Base-by-base conservation (phyloP, 2,329 filamentous ascomycete genomes). In the Xylariaceae sp. region DNA sequence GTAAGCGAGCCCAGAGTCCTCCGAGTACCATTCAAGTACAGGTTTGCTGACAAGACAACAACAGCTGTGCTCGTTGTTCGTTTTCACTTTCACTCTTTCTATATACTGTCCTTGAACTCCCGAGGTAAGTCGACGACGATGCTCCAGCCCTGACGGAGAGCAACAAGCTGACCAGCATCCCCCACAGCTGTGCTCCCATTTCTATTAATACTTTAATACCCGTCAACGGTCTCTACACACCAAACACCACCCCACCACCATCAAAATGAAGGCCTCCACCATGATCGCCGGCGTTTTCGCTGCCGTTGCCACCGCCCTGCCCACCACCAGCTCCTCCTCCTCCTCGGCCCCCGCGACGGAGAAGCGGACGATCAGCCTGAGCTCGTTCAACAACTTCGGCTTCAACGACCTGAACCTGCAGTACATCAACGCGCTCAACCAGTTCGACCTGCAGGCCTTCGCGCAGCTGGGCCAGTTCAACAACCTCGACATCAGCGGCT, bases 251-350 rank as follows among this genome's bases (percentile, higher is more conserved):
- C 16, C 25, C 38, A 23, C n/a, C 26, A 35, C 29, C 15, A 27
- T 53, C 63, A 70, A 61, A 45, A 72, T 72, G 68, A 68, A 70
- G 63, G 54, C 59, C 56, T 52, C 61, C 32, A 59, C 58, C 42
- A 48, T 72, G 55, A 39, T 72, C 53, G 49, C 60, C 50, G 55
- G 61, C 51, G 56, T 57, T 37, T 57, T 70, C 35, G 65, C 65
- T 44, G 61, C 65, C 41, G 48, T 69, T 40, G 63, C 55, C 40
- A 44, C 51, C 33, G 67, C 67, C 32, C 64, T 64, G 31, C 67
- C 68, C 27, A 47, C 59, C 37, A 35, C 30, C 16, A 38, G 32
- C n/a, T n/a, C n/a, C n/a, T n/a, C n/a, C n/a, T n/a, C n/a, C n/a
- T n/a, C n/a, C n/a, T n/a, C n/a, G n/a, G n/a, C n/a, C 17, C 19